Base-by-base conservation (phyloP, 768 basidiomycete genomes). In the Tylopilus rubrobrunneus region DNA sequence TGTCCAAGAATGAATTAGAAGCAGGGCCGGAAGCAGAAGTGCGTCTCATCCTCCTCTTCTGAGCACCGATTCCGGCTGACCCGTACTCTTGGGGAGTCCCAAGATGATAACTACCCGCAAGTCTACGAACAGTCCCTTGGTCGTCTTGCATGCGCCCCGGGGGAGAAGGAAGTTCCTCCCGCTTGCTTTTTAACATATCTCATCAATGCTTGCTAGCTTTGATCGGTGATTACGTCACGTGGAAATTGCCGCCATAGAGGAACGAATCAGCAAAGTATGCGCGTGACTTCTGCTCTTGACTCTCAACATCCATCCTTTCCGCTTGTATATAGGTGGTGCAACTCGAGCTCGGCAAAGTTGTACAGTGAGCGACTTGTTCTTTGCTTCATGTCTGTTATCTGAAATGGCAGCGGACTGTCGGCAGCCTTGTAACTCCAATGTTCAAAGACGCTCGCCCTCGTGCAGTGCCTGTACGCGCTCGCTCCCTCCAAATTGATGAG, bases 141-240 rank as follows among this genome's bases (percentile, higher is more conserved):
- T 67, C 75, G 92, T 8, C 67, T 94, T 4, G 88, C 92, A 9
- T 85, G 85, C 67, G 88, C 89, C 0, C 71, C 93, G 42, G 89
- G 89, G 91, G 92, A n/a, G 0, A 77, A 84, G 52, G 73, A 81
- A 0, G 81, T 93, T n/a, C 1, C 73, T 95, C 5, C 92, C 88
- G 0, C 82, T 85, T 11, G 86, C 92, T 6, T 93, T 93, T 72
- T 82, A 85, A 67, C 83, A 84, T 54, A 90, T 92, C 14, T n/a
- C n/a, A n/a, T n/a, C n/a, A n/a, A n/a, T n/a, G n/a, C n/a, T n/a
- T 52, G 80, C 78, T 0, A 85, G 81, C 51, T 86, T 85, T 55
- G 89, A 93, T 69, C 95, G 93, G 93, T 78, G 89, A 49, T 78
- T 84, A 25, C 76, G 92, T 27, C 91, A 95, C 61, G 91, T 92